These are phyloP conservation scores for Barbatosphaeria neglecta DNA, from an alignment of 495 filamentous ascomycete species.

Conservation along the genomic window DNA sequence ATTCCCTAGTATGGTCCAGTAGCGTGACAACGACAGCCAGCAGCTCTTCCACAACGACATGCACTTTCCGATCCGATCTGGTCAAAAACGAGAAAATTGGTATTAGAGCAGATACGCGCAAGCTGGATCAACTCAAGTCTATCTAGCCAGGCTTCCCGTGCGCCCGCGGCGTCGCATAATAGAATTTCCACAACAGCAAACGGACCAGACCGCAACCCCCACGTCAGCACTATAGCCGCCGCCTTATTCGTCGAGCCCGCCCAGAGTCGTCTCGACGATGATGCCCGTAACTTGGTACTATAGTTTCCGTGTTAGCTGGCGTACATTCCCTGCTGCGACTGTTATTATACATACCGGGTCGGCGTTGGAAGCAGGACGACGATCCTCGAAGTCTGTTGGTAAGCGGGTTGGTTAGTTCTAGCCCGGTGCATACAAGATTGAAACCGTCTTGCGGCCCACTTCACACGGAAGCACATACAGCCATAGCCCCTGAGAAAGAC, in stretches of 20 bases:
- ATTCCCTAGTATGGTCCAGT: no score
- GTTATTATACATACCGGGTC: slow-evolving; percentile 43
- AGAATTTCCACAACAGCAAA: background rate
- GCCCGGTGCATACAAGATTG: no score
- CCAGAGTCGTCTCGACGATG: slow-evolving; percentile 59
- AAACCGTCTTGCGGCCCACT: no score
- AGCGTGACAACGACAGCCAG: no score
- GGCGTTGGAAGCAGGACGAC: slow-evolving; percentile 78
- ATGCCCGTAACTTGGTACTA: slow-evolving; percentile 85
- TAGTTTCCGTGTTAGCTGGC: background rate
- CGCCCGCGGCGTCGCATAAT: background rate
- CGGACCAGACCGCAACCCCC: no score
- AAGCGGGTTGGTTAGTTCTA: background rate
- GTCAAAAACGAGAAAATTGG: no score
- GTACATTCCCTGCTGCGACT: no score
- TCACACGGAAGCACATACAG: no score
- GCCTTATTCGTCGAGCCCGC: background rate
- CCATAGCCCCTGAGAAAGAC: slow-evolving; percentile 68
- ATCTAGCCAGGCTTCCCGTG: background rate
- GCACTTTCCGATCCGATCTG: no score
- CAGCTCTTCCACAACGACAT: no score
- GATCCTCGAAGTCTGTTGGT: slow-evolving; percentile 69
- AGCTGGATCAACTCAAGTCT: no score
- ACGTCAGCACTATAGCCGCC: background rate
- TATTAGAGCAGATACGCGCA: no score